These are phyloP conservation scores for Pichia californica DNA, from an alignment of 805 yeast species.

Conservation along the genomic window DNA sequence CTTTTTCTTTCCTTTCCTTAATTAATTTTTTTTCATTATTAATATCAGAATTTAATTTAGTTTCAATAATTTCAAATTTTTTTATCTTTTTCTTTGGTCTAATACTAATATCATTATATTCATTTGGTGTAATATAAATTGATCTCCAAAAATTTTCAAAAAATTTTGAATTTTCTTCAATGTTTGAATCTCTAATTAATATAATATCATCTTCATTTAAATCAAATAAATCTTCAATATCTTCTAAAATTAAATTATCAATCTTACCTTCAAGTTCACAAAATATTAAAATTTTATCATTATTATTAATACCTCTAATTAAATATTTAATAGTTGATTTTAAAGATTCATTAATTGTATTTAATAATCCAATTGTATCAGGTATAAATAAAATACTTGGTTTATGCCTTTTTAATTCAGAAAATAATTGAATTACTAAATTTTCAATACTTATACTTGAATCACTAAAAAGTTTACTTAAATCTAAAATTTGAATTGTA, in stretches of 20 bases:
- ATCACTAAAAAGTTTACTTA: slow-evolving; percentile 72
- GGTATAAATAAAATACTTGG: slow-evolving; percentile 86
- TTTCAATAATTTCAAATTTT: slow-evolving; percentile 28
- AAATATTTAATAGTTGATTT: slow-evolving; percentile 66
- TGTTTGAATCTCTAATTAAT: slow-evolving; percentile 35
- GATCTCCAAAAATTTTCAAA: slow-evolving; percentile 51
- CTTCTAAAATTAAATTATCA: slow-evolving; percentile 28
- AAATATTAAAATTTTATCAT: slow-evolving; percentile 66
- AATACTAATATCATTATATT: slow-evolving; percentile 58
- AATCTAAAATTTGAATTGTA: slow-evolving; percentile 79
- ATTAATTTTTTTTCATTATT: slow-evolving; percentile 30
- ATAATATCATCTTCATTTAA: slow-evolving; percentile 43
- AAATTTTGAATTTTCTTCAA: slow-evolving; percentile 45
- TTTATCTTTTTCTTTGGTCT: slow-evolving; percentile 45
- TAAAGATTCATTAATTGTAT: slow-evolving; percentile 61
- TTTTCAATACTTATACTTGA: slow-evolving; percentile 78
- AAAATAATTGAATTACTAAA: slow-evolving; percentile 70
- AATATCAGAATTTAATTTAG: not conserved
- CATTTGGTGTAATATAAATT: slow-evolving; percentile 59
- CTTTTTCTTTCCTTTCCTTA: slow-evolving; percentile 39
- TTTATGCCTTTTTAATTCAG: slow-evolving; percentile 83
- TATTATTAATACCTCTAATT: slow-evolving; percentile 59
- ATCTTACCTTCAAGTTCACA: slow-evolving; percentile 52
- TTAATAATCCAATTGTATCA: slow-evolving; percentile 69
- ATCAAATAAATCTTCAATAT: slow-evolving; percentile 53